A percentile compares a stretch with the other conserved stretches of the same genome.
Conservation (phyloP, 805 yeast species). For the Candida xyloterini region DNA sequence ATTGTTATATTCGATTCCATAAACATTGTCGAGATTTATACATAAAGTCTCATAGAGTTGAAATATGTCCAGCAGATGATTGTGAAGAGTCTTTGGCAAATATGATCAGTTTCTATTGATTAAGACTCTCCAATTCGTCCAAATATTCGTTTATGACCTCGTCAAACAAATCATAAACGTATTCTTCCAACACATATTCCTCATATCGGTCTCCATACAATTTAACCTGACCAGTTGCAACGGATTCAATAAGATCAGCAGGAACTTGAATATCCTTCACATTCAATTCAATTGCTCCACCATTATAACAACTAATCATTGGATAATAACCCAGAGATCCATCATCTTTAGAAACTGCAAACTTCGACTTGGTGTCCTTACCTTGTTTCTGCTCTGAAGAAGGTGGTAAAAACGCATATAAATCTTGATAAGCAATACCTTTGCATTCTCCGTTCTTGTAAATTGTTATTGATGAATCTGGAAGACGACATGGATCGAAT, state of each 20-base stretch:
- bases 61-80: conserved; percentile 32
- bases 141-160: conserved; percentile 67
- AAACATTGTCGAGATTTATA: conserved; percentile 43
- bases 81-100: conserved; percentile 24
- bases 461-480: conserved; percentile 60
- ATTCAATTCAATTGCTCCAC: conserved; percentile 71
- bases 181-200: conserved; percentile 74
- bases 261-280: conserved; percentile 60
- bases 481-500: conserved; percentile 46
- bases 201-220: conserved; percentile 60
- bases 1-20: conserved; percentile 46
- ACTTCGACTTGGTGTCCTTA: conserved; percentile 11
- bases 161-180: conserved; percentile 79
- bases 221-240: conserved; percentile 34
- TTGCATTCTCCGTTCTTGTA: conserved; percentile 72
- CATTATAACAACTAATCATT: conserved; percentile 75
- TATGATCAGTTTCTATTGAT: conserved; percentile 16
- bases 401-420: conserved; percentile 80
- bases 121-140: conserved; percentile 33
- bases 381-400: conserved; percentile 51
- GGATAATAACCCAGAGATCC: conserved; percentile 91
- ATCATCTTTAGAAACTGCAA: conserved; percentile 55
- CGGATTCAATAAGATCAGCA: conserved; percentile 28
- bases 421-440: conserved; percentile 64
- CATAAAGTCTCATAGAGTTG: conserved; percentile 30